These are phyloP conservation scores for Botrytis paeoniae DNA, from an alignment of 2,329 filamentous ascomycete species.

Conservation along the genomic window DNA sequence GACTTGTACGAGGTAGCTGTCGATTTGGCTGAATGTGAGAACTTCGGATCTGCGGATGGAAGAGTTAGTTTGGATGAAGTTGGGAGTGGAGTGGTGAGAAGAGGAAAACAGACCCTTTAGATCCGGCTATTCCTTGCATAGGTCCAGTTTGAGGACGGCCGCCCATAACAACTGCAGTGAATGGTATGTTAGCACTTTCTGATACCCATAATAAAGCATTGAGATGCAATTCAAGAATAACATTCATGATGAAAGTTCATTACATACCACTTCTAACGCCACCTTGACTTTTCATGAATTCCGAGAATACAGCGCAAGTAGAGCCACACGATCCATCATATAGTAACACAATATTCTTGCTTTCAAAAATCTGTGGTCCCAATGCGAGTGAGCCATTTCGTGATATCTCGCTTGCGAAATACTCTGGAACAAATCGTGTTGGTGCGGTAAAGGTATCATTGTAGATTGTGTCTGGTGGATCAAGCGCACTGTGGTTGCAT, in stretches of 20 bases:
- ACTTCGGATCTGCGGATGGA: neutral
- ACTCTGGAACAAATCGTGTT: no score
- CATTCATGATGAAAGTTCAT: conserved; percentile 27
- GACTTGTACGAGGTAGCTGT: neutral
- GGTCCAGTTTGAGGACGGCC: conserved; percentile 50
- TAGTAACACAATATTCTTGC: no score
- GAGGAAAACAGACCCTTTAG: conserved; percentile 47
- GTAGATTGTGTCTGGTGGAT: no score
- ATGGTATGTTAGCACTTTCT: neutral
- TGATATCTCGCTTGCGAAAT: no score
- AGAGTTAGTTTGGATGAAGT: conserved; percentile 20
- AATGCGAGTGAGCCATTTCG: no score
- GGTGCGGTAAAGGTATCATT: no score
- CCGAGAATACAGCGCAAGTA: no score
- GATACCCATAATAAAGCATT: neutral
- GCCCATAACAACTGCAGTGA: conserved; percentile 50
- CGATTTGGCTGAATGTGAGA: neutral
- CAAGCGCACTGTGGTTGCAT: no score
- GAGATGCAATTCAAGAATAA: neutral
- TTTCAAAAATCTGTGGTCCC: no score
- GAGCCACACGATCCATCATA: no score
- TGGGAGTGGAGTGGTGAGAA: conserved; percentile 22
- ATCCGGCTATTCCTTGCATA: conserved; percentile 62
- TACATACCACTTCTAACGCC: neutral
- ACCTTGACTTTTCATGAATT: no score